These are phyloP conservation scores for Apocynum venetum DNA, from an alignment of 257 asterid genomes.

Conservation along the genomic window DNA sequence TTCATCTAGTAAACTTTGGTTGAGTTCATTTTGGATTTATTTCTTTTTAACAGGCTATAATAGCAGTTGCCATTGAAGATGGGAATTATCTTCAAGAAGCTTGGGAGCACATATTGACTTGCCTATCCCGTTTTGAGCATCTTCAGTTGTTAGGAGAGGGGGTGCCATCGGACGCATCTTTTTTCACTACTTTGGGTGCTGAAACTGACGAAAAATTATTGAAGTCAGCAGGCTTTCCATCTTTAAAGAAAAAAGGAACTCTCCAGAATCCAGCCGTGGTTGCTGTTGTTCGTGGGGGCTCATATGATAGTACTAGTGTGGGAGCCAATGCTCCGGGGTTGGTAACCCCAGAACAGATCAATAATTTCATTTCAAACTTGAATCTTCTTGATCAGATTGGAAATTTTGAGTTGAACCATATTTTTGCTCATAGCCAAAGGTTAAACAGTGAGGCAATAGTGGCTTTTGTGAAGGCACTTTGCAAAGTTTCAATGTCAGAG, in stretches of 20 bases:
- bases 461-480: constrained; percentile 84
- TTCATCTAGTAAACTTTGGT: not conserved
- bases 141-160: constrained; percentile 98
- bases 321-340: constrained; percentile 67
- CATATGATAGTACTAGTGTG: constrained; percentile 81
- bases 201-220: constrained; percentile 59
- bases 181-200: constrained; percentile 52
- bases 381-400: constrained; percentile 97
- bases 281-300: constrained; percentile 99
- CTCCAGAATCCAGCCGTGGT: constrained; percentile 88
- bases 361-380: constrained; percentile 77
- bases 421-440: constrained; percentile 99
- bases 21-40: not conserved
- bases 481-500: constrained; percentile 96
- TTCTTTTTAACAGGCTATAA: constrained; percentile 64
- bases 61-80: constrained; percentile 92
- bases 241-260: constrained; percentile 82
- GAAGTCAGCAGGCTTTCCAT: constrained; percentile 50
- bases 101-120: constrained; percentile 98
- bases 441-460: constrained; percentile 96
- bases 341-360: constrained; percentile 91
- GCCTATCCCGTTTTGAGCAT: constrained; percentile 97
- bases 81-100: constrained; percentile 92
- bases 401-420: constrained; percentile 88
- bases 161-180: constrained; percentile 91